A percentile compares a stretch with the other conserved stretches of the same genome.
phyloP scores from a whole-genome alignment of 176 grass and related monocot species.

The Carex myosuroides region DNA sequence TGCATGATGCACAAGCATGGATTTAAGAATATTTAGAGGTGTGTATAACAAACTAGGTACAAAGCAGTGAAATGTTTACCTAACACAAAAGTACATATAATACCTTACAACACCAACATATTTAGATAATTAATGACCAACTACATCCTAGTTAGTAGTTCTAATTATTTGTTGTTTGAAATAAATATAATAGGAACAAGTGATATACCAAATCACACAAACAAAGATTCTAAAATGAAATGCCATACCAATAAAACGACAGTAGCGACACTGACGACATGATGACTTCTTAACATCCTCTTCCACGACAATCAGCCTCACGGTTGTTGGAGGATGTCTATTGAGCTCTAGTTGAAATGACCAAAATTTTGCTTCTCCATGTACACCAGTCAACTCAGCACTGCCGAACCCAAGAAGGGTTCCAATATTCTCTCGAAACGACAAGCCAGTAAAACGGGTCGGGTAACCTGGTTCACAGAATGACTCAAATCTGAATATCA shows the following conservation, averaged over 20 bases:
- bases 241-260: slow-evolving; percentile 48
- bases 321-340: slow-evolving; percentile 48
- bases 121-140: background rate
- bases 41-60: background rate
- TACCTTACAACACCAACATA: background rate
- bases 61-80: background rate
- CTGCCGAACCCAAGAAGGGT: slow-evolving; percentile 43
- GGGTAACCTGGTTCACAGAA: slow-evolving; percentile 75
- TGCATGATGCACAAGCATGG: background rate
- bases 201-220: background rate
- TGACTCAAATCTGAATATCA: slow-evolving; percentile 59
- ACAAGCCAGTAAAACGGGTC: slow-evolving; percentile 40
- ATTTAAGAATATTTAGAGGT: background rate
- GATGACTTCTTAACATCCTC: slow-evolving; percentile 58
- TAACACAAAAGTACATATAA: background rate
- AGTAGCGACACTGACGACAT: slow-evolving; percentile 45
- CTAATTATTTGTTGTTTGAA: background rate
- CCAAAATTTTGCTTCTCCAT: slow-evolving; percentile 52
- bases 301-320: slow-evolving; percentile 68
- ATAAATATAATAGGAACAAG: background rate
- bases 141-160: background rate
- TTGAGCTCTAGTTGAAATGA: slow-evolving; percentile 77
- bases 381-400: slow-evolving; percentile 46
- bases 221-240: background rate
- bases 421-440: slow-evolving; percentile 66